These are phyloP conservation scores for Alloascoidea africana DNA, from an alignment of 805 yeast genomes.

Conservation along the genomic window DNA sequence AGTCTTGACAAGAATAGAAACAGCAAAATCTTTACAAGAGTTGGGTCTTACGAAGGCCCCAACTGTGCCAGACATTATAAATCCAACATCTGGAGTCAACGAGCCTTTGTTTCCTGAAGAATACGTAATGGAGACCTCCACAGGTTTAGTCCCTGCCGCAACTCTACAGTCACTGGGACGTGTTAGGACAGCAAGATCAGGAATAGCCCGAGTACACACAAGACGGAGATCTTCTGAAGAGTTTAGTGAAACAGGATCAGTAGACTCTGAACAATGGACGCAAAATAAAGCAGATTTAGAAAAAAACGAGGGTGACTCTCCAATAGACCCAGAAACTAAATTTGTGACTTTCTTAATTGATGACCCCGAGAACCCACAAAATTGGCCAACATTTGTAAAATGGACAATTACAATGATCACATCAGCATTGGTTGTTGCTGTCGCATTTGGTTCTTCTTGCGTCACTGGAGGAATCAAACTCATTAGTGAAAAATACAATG, in stretches of 20 bases:
- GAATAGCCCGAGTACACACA: slow-evolving; percentile 9
- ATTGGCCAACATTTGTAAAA: slow-evolving; percentile 43
- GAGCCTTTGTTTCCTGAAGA: slow-evolving; percentile 86
- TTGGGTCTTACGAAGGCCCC: slow-evolving; percentile 42
- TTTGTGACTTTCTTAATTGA: slow-evolving; percentile 68
- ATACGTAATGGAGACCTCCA: slow-evolving; percentile 72
- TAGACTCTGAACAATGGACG: slow-evolving; percentile 5
- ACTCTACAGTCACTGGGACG: slow-evolving; percentile 61
- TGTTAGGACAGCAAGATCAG: slow-evolving; percentile 8
- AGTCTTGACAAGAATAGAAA: too few species aligned
- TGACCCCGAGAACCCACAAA: slow-evolving; percentile 86
- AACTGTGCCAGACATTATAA: slow-evolving; percentile 39
- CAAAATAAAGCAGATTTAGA: slow-evolving; percentile 10
- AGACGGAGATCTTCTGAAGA: slow-evolving; percentile 3
- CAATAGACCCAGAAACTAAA: slow-evolving; percentile 52
- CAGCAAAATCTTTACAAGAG: slow-evolving; percentile 50
- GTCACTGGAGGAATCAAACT: slow-evolving; percentile 75
- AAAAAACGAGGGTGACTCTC: slow-evolving; percentile 17
- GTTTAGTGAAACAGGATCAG: slow-evolving; percentile 4
- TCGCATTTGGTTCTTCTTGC: slow-evolving; percentile 88
- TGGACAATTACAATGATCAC: slow-evolving; percentile 58
- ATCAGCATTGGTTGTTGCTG: slow-evolving; percentile 66
- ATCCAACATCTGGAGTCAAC: slow-evolving; percentile 32
- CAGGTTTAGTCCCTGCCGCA: slow-evolving; percentile 75
- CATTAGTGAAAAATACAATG: slow-evolving; percentile 49